phyloP scores from a whole-genome alignment of 148 eudicot genomes.

The Fagopyrum tataricum region DNA sequence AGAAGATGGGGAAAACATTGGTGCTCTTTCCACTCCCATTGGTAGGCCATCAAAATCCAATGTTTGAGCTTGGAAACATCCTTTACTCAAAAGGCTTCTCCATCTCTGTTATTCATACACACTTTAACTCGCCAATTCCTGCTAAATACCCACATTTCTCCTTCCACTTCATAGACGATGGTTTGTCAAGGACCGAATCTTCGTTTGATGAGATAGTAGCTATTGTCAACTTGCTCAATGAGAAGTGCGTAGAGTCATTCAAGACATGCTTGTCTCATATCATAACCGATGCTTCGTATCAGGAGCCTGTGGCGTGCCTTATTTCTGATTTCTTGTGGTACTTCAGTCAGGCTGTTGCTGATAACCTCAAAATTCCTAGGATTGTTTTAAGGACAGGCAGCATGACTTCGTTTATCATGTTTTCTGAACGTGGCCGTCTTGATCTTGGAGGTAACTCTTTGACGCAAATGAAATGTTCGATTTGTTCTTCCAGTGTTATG shows the following conservation, averaged over 20 bases:
- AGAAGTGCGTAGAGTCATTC: conserved; percentile 24
- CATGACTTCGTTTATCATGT: neutral
- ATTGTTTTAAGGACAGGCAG: conserved; percentile 46
- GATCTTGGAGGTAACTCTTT: neutral
- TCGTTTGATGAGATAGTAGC: conserved; percentile 4
- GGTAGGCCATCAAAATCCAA: conserved; percentile 9
- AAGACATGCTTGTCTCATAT: conserved; percentile 26
- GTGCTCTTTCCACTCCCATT: conserved; percentile 3
- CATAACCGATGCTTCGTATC: conserved; percentile 16
- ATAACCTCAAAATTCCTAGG: conserved; percentile 37
- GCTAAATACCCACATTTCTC: conserved; percentile 24
- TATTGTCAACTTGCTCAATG: conserved; percentile 13
- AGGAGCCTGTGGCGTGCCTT: conserved; percentile 37
- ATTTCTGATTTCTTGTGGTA: conserved; percentile 43
- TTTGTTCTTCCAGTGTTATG: too few relatives aligned
- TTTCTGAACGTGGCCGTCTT: neutral
- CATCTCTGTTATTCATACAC: conserved; percentile 29
- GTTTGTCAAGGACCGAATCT: conserved; percentile 10
- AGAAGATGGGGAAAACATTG: conserved; percentile 2
- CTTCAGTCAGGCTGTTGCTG: conserved; percentile 43
- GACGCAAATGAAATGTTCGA: neutral
- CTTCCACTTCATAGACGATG: conserved; percentile 27
- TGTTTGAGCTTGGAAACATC: conserved; percentile 13
- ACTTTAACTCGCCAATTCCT: conserved; percentile 22
- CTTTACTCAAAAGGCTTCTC: conserved; percentile 27